A percentile compares a stretch with the other conserved stretches of the same genome.
phyloP scores from a whole-genome alignment of 768 basidiomycete genomes.

The Astraeus odoratus region DNA sequence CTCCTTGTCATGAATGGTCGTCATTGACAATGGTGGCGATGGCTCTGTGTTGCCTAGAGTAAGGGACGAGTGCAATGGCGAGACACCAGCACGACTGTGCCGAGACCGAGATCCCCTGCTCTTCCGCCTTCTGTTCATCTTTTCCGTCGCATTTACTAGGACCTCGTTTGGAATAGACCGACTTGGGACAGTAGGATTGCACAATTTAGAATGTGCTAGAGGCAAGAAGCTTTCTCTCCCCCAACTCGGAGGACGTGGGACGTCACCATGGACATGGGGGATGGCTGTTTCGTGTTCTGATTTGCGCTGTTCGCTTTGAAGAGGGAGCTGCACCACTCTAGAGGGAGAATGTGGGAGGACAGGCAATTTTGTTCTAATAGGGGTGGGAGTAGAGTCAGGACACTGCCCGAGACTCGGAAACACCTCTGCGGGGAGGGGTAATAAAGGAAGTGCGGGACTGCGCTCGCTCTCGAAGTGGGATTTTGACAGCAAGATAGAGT shows the following conservation, averaged over 20 bases:
- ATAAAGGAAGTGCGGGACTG: conserved; percentile 15
- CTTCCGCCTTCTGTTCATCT: neutral
- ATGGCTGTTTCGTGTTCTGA: no score
- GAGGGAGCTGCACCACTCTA: no score
- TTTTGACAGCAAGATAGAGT: conserved; percentile 24
- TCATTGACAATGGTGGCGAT: neutral
- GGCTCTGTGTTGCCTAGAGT: conserved; percentile 1
- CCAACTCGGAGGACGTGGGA: no score
- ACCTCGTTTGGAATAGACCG: neutral
- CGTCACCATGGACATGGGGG: no score
- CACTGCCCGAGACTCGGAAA: neutral
- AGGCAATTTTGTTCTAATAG: no score
- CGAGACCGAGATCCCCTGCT: conserved; percentile 10
- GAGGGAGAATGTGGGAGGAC: no score
- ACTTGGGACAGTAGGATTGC: no score
- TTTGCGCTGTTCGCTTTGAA: no score
- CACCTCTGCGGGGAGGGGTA: conserved; percentile 14
- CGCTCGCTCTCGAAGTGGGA: conserved; percentile 9
- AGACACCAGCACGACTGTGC: conserved; percentile 6
- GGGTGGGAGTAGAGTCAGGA: neutral
- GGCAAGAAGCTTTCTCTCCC: no score
- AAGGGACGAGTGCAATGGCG: conserved; percentile 1
- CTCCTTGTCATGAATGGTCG: conserved; percentile 1
- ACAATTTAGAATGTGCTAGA: no score
- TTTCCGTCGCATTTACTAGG: conserved; percentile 2